phyloP scores from a whole-genome alignment of 768 basidiomycete species.

The Leucogyrophana mollusca region DNA sequence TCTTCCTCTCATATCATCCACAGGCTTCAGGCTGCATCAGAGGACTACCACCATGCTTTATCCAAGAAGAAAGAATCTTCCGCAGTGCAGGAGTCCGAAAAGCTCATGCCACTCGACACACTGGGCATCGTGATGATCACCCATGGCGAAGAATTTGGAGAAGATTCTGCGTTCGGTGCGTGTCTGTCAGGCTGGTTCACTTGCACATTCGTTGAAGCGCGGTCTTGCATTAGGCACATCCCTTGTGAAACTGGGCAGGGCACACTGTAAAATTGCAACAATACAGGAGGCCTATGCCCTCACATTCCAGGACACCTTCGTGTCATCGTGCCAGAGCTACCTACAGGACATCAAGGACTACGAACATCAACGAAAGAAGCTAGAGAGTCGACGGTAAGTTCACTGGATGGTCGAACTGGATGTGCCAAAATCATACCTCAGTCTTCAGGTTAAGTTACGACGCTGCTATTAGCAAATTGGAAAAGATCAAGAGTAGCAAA shows the following conservation, averaged over 20 bases:
- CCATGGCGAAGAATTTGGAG: conserved; percentile 80
- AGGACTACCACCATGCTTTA: conserved; percentile 66
- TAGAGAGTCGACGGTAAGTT: conserved; percentile 77
- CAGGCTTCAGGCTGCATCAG: conserved; percentile 73
- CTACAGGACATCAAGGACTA: conserved; percentile 82
- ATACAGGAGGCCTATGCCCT: conserved; percentile 81
- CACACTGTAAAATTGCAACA: conserved; percentile 81
- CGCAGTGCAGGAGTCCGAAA: conserved; percentile 59
- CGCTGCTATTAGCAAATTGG: conserved; percentile 66
- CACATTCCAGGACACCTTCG: conserved; percentile 71
- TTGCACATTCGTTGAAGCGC: background rate
- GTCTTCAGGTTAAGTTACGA: conserved; percentile 68
- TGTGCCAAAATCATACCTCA: background rate
- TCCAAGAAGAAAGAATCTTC: conserved; percentile 75
- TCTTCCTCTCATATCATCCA: background rate
- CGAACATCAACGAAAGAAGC: conserved; percentile 75
- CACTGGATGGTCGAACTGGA: background rate
- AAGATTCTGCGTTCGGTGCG: conserved; percentile 71
- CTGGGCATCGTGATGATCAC: conserved; percentile 85
- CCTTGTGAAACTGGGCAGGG: conserved; percentile 73
- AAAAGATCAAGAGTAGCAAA: conserved; percentile 67
- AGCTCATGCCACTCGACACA: conserved; percentile 73
- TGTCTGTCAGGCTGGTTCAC: conserved; percentile 9
- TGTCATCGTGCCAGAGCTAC: conserved; percentile 63
- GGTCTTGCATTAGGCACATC: conserved; percentile 59